Conservation (phyloP, 208 protist species). For the Endotrypanum monterogeii region DNA sequence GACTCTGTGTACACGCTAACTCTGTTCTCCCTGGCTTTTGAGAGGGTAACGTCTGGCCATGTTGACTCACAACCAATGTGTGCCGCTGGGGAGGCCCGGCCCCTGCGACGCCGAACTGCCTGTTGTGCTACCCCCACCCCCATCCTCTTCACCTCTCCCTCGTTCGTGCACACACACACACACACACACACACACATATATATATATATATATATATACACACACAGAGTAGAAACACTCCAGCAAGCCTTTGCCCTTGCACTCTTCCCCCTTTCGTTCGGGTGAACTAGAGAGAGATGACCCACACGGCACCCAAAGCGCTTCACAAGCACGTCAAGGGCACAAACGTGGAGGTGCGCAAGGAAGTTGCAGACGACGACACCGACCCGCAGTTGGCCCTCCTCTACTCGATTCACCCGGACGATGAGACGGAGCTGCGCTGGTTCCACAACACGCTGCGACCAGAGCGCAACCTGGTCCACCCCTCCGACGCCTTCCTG, state of each 20-base stretch:
- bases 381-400: constrained; percentile 41
- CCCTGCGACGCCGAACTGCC: not conserved
- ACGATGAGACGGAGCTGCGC: constrained; percentile 67
- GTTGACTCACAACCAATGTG: too few relatives aligned
- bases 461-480: constrained; percentile 68
- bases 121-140: not conserved
- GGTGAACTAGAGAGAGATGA: constrained; percentile 15
- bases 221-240: not conserved
- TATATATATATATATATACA: not conserved
- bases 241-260: not conserved
- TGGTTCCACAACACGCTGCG: constrained; percentile 76
- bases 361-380: constrained; percentile 43
- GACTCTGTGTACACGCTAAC: too few relatives aligned
- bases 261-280: not conserved
- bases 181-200: not conserved
- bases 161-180: not conserved
- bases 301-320: constrained; percentile 17
- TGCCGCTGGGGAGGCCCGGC: not conserved
- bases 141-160: not conserved
- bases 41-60: too few relatives aligned
- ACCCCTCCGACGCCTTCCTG: constrained; percentile 70
- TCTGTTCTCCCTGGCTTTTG: too few relatives aligned
- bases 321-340: constrained; percentile 69
- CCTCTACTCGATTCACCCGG: constrained; percentile 60
- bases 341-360: constrained; percentile 77